Conservation (phyloP, 129 eudicot species). For the Flaveria trinervia region DNA sequence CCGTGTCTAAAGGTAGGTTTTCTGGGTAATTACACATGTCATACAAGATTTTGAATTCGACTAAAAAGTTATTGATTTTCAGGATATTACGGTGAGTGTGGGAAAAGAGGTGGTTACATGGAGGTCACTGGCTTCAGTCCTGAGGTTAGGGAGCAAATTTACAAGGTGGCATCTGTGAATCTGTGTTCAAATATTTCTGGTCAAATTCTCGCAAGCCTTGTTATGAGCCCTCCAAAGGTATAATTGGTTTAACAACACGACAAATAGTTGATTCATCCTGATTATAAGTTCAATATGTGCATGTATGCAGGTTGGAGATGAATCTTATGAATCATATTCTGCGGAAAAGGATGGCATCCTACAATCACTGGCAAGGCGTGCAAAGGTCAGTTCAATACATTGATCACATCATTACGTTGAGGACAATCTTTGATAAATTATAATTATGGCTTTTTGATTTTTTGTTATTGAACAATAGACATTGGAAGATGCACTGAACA, state of each 20-base stretch:
- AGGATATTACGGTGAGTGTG: slow-evolving; percentile 98
- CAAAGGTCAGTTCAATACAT: slow-evolving; percentile 59
- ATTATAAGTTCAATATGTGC: slow-evolving; percentile 15
- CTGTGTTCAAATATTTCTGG: slow-evolving; percentile 93
- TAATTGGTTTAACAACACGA: neutral
- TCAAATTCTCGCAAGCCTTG: slow-evolving; percentile 96
- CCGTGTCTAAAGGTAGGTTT: slow-evolving; percentile 86
- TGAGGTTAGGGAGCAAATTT: slow-evolving; percentile 86
- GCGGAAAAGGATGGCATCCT: slow-evolving; percentile 88
- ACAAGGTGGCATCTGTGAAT: slow-evolving; percentile 93
- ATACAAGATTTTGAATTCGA: neutral
- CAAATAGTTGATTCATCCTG: neutral
- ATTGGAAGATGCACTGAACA: slow-evolving; percentile 83
- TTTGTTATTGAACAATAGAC: slow-evolving; percentile 37
- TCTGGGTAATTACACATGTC: neutral
- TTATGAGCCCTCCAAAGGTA: slow-evolving; percentile 98
- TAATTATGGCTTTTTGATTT: neutral
- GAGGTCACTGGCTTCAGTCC: slow-evolving; percentile 96
- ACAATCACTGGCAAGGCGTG: slow-evolving; percentile 86
- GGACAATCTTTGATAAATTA: neutral
- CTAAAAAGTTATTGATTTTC: neutral
- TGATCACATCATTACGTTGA: neutral
- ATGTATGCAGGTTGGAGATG: slow-evolving; percentile 87
- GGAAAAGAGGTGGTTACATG: slow-evolving; percentile 99
- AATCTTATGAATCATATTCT: slow-evolving; percentile 72